Evolutionary conservation across 2,329 filamentous ascomycete genomes (phyloP).

Genomic region (Fusarium denticulatum): DNA sequence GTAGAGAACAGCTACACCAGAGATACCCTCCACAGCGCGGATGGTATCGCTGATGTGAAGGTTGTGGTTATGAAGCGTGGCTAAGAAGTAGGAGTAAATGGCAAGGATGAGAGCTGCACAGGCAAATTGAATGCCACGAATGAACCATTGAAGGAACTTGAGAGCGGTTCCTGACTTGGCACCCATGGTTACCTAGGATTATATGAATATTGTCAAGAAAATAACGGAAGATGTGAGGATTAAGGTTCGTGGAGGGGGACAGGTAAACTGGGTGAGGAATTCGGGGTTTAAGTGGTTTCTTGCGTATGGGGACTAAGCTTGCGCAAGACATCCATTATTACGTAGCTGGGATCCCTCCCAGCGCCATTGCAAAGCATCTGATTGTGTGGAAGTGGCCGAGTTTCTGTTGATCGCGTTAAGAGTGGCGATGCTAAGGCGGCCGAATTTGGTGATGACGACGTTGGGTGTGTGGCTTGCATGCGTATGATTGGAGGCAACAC

Average conservation of each 20-base stretch:
- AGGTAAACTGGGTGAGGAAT: neutral
- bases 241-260: neutral
- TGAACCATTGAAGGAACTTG: constrained; percentile 73
- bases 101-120: constrained; percentile 78
- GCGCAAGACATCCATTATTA: constrained; percentile 32
- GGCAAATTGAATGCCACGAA: constrained; percentile 79
- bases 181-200: constrained; percentile 42
- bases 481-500: constrained; percentile 8
- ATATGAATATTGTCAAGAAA: neutral
- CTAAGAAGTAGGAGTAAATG: constrained; percentile 87
- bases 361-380: constrained; percentile 17
- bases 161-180: constrained; percentile 61
- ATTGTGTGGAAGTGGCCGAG: constrained; percentile 9
- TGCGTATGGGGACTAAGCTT: neutral
- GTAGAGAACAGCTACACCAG: constrained; percentile 80
- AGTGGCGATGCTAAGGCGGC: constrained; percentile 25
- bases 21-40: constrained; percentile 80
- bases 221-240: neutral
- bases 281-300: constrained; percentile 29
- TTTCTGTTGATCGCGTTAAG: constrained; percentile 12
- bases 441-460: constrained; percentile 28
- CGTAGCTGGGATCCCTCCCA: constrained; percentile 11
- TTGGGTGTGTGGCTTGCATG: constrained; percentile 24
- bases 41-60: constrained; percentile 70
- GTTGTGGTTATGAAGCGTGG: constrained; percentile 73